phyloP scores from a whole-genome alignment of 768 basidiomycete species.

The Podaxis rugospora region DNA sequence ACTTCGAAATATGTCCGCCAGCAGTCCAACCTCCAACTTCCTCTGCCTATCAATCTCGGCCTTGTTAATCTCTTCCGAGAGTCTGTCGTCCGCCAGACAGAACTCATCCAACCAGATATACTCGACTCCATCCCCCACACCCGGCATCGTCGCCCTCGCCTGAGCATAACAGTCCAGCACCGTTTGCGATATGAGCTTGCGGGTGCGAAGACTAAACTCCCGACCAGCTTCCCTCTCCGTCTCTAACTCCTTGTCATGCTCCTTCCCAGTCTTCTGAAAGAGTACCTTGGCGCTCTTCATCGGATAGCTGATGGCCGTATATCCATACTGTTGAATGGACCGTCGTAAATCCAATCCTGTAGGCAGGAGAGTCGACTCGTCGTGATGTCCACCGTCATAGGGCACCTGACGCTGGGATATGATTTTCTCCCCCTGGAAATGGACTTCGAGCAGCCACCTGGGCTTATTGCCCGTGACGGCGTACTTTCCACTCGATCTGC shows the following conservation, averaged over 20 bases:
- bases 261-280: neutral
- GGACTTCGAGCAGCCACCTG: constrained; percentile 2
- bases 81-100: constrained; percentile 1
- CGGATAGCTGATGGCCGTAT: constrained; percentile 11
- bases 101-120: constrained; percentile 10
- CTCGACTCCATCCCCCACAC: neutral
- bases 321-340: neutral
- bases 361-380: neutral
- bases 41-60: neutral
- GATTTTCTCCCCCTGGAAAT: neutral
- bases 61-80: neutral
- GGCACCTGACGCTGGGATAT: neutral
- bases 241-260: neutral
- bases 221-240: neutral
- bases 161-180: constrained; percentile 2
- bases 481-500: neutral
- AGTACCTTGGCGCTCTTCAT: constrained; percentile 2
- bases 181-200: neutral
- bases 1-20: constrained; percentile 9
- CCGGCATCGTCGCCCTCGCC: neutral
- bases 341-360: neutral
- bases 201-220: neutral
- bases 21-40: neutral
- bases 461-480: constrained; percentile 7
- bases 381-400: neutral